Percentiles rank a stretch among this genome's conserved stretches.
Evolutionary conservation across 2,329 filamentous ascomycete genomes (phyloP).

Genomic region (Talaromyces atroroseus): DNA sequence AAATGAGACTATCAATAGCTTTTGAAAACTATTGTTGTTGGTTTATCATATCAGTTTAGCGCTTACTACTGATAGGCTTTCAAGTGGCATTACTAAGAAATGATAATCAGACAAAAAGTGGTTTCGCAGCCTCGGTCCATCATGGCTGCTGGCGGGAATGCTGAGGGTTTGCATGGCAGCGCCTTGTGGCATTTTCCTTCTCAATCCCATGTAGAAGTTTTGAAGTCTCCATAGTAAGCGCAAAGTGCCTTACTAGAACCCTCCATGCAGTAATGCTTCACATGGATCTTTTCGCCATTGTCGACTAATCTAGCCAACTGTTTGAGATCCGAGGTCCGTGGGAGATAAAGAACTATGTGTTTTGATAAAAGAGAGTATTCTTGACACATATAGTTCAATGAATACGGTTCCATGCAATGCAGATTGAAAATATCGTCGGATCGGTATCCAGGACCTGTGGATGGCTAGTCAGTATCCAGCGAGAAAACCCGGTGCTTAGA

Average conservation of each 20-base stretch:
- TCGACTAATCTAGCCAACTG: constrained; percentile 61
- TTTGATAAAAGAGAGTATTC: constrained; percentile 52
- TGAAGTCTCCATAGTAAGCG: constrained; percentile 53
- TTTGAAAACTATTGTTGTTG: too few species aligned
- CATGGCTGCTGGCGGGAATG: too few species aligned
- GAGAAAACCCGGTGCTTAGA: not conserved
- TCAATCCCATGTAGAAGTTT: constrained; percentile 22
- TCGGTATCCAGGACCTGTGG: constrained; percentile 56
- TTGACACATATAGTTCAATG: constrained; percentile 56
- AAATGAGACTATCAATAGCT: not conserved
- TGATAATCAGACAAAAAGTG: too few species aligned
- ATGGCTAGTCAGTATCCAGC: constrained; percentile 9
- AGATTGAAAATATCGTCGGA: constrained; percentile 72
- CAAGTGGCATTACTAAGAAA: too few species aligned
- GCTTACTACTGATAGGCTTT: not conserved
- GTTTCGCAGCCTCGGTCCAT: too few species aligned
- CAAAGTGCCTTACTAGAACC: constrained; percentile 76
- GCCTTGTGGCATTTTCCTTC: not conserved
- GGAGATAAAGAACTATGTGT: constrained; percentile 70
- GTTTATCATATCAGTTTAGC: too few species aligned
- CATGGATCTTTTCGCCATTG: constrained; percentile 56
- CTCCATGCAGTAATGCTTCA: constrained; percentile 86
- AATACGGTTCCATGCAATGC: constrained; percentile 82
- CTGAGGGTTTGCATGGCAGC: too few species aligned
- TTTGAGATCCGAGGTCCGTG: constrained; percentile 74